These are phyloP conservation scores for Penicillium polonicum DNA, from an alignment of 2,329 filamentous ascomycete genomes.

Conservation along the genomic window DNA sequence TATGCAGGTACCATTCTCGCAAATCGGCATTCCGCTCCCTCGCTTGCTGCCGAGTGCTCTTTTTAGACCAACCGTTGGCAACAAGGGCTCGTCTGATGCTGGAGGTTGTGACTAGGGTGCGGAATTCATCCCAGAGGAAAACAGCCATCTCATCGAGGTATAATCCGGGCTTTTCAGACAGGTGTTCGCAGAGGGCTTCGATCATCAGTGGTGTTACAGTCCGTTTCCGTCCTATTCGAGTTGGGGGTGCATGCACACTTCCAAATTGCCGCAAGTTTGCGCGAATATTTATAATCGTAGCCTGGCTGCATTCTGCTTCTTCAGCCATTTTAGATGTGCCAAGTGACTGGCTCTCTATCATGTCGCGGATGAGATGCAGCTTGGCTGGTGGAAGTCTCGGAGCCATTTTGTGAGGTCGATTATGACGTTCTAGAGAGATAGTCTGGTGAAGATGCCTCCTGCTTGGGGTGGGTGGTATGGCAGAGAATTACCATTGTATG, in stretches of 20 bases:
- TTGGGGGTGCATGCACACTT: neutral
- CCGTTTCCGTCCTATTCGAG: neutral
- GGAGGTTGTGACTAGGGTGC: slow-evolving; percentile 18
- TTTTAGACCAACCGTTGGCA: neutral
- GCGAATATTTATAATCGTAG: neutral
- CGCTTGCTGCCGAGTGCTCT: no score
- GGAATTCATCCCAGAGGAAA: neutral
- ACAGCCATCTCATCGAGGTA: neutral
- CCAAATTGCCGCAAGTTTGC: neutral
- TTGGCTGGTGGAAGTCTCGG: neutral
- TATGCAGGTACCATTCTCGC: no score
- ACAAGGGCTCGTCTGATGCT: slow-evolving; percentile 14
- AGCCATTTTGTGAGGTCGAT: neutral
- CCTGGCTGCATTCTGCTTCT: neutral
- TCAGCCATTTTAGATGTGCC: neutral
- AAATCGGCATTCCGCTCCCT: no score
- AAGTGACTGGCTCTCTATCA: neutral
- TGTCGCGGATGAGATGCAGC: neutral
- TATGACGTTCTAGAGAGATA: neutral
- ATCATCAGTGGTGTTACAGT: neutral
- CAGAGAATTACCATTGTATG: neutral
- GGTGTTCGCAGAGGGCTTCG: neutral
- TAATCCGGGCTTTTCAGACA: neutral
- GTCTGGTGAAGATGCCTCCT: no score
- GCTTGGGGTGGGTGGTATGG: neutral